These are phyloP conservation scores for Zopfia rhizophila DNA, from an alignment of 2,329 filamentous ascomycete genomes.

Conservation along the genomic window DNA sequence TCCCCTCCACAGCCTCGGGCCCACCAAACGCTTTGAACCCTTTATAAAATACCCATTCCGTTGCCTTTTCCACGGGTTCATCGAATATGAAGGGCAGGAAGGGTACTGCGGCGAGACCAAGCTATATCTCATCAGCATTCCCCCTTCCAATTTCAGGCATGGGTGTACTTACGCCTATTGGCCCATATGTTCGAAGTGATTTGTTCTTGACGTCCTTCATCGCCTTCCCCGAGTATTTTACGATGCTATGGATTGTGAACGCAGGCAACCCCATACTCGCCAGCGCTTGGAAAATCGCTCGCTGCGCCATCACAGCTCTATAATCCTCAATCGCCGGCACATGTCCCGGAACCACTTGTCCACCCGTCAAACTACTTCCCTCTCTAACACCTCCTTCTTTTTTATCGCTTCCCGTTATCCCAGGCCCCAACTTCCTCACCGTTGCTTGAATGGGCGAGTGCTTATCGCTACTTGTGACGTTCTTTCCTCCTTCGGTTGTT, in stretches of 20 bases:
- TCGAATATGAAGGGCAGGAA: constrained; percentile 88
- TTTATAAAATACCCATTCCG: constrained; percentile 90
- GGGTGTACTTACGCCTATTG: constrained; percentile 79
- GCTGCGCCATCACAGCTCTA: constrained; percentile 87
- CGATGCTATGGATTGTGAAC: constrained; percentile 92
- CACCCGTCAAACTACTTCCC: constrained; percentile 32
- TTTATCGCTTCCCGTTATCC: constrained; percentile 23
- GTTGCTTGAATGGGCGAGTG: constrained; percentile 15
- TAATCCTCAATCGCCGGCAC: constrained; percentile 88
- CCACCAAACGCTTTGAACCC: constrained; percentile 80
- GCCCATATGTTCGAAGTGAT: constrained; percentile 82
- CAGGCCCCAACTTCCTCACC: constrained; percentile 34
- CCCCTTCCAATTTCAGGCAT: constrained; percentile 1
- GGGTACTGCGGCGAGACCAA: constrained; percentile 75
- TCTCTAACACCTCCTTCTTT: constrained; percentile 37
- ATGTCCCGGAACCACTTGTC: constrained; percentile 48
- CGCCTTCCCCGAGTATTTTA: constrained; percentile 87
- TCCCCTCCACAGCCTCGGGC: constrained; percentile 62
- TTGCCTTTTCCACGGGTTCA: constrained; percentile 88
- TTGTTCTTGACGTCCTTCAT: constrained; percentile 84
- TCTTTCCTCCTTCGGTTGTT: constrained; percentile 44
- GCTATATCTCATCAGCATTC: constrained; percentile 50
- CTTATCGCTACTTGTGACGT: constrained; percentile 12
- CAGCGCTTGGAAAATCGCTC: constrained; percentile 88
- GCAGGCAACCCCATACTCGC: constrained; percentile 95